Conservation (phyloP, 371 early-diverging fungal species). For the Mucor piriformis region DNA sequence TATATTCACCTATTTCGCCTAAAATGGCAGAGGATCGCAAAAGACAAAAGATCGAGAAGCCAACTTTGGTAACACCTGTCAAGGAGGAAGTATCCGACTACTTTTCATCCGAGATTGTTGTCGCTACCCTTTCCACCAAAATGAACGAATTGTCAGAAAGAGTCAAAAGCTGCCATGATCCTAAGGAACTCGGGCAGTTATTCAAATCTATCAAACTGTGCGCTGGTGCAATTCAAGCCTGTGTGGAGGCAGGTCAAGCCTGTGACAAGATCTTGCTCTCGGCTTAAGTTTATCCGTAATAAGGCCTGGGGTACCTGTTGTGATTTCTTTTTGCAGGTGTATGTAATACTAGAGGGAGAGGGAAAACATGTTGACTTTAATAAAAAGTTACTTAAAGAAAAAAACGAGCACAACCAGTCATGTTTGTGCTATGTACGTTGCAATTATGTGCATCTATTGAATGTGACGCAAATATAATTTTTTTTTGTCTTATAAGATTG, state of each 20-base stretch:
- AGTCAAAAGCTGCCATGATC: conserved; percentile 23
- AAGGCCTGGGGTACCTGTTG: background rate
- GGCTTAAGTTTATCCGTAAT: conserved; percentile 5
- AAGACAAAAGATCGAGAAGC: conserved; percentile 13
- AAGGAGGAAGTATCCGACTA: background rate
- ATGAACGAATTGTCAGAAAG: conserved; percentile 26
- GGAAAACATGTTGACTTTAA: no score
- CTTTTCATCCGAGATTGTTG: conserved; percentile 2
- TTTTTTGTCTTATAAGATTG: background rate
- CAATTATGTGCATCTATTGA: no score
- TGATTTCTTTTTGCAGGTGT: background rate
- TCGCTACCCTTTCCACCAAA: conserved; percentile 16
- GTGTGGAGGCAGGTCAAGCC: conserved; percentile 21
- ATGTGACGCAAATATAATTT: background rate
- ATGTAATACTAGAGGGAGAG: background rate
- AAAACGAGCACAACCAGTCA: background rate
- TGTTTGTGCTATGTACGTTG: no score
- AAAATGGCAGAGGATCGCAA: conserved; percentile 1
- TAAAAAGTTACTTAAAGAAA: no score
- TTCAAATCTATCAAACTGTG: conserved; percentile 40
- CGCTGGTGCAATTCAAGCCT: conserved; percentile 36
- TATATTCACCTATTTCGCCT: background rate
- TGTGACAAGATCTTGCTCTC: conserved; percentile 4
- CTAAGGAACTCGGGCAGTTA: conserved; percentile 20
- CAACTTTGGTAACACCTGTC: background rate